Conservation (phyloP, 1,284 basidiomycete species). For the Athelia psychrophila region DNA sequence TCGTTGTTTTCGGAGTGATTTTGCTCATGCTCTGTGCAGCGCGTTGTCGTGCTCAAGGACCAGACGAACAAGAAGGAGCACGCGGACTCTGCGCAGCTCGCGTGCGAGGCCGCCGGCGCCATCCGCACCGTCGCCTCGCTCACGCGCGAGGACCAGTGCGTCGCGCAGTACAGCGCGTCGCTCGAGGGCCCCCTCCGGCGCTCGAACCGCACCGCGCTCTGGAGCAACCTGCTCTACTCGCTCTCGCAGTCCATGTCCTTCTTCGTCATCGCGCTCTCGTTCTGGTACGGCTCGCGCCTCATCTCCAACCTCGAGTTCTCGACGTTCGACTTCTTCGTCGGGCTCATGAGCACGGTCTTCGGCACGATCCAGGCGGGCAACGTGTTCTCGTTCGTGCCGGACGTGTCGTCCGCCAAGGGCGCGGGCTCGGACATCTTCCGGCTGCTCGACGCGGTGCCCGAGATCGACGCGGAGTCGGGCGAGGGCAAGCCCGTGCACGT, state of each 20-base stretch:
- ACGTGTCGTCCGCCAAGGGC: slow-evolving; percentile 84
- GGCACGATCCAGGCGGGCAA: slow-evolving; percentile 81
- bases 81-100: slow-evolving; percentile 82
- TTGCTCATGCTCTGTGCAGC: slow-evolving; percentile 34
- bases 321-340: slow-evolving; percentile 79
- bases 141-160: slow-evolving; percentile 82
- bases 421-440: slow-evolving; percentile 78
- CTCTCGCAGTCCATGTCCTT: slow-evolving; percentile 79
- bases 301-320: slow-evolving; percentile 59
- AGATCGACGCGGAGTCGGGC: slow-evolving; percentile 79
- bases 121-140: slow-evolving; percentile 95
- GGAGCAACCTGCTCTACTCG: slow-evolving; percentile 76
- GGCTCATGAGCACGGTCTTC: slow-evolving; percentile 77
- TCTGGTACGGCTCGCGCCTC: slow-evolving; percentile 80
- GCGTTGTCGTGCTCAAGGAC: slow-evolving; percentile 84
- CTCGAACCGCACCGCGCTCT: slow-evolving; percentile 68
- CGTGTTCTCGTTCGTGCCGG: slow-evolving; percentile 91
- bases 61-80: slow-evolving; percentile 86
- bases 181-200: slow-evolving; percentile 69
- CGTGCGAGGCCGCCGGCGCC: slow-evolving; percentile 88
- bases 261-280: slow-evolving; percentile 84
- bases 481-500: slow-evolving; percentile 60
- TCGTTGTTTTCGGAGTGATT: not conserved
- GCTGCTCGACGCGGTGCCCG: slow-evolving; percentile 74
- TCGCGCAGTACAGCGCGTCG: slow-evolving; percentile 66